Evolutionary conservation across 2,329 filamentous ascomycete genomes (phyloP), one percentile per base, ranked within the genome.

Genomic region (Sporothrix globosa): DNA sequence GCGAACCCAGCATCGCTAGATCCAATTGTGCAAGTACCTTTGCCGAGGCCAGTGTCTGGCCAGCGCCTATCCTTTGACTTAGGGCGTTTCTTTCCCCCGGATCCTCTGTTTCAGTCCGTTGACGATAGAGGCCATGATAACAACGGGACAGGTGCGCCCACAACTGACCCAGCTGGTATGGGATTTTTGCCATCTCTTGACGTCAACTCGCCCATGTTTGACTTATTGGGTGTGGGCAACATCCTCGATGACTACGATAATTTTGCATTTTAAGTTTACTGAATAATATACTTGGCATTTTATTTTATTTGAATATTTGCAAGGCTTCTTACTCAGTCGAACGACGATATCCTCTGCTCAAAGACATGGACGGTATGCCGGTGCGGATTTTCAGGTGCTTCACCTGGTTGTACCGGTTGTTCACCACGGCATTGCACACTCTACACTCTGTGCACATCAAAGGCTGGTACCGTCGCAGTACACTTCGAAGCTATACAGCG

Each of bases 201-300:
- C 50, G 27, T 66, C 63, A 66, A 53, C 63, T 66, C 63, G 9
- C 63, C 44, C 27, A 66, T 66, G 46, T 53, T 66, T 53, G 63
- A 66, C 14, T 13, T 66, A 14, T 27, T 52, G 4, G 44, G 63
- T 4, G 27, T 66, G 17, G 46, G 63, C 46, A 66, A 66, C 13
- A 66, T 66, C n/a, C 46, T 66, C 10, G 63, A 66, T 17, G 63
- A 66, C 27, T 66, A 66, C 63, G 63, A 66, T 9, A 66, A 66
- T 27, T 66, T 66, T 66, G 63, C 63, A 21, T 66, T 66, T 21
- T 66, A 27, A 44, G 41, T 3, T 11, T 13, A 44, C 41, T 44
- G 41, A 13, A 13, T 14, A 17, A 44, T 44, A 34, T 9, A 4
- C 34, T 7, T 34, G 34, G 34, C 5, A 34, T 34, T 34, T 34